Percentiles rank a stretch among this genome's conserved stretches.
These are phyloP conservation scores for Ajuga chamaepitys DNA, from an alignment of 257 asterid genomes.

Conservation along the genomic window DNA sequence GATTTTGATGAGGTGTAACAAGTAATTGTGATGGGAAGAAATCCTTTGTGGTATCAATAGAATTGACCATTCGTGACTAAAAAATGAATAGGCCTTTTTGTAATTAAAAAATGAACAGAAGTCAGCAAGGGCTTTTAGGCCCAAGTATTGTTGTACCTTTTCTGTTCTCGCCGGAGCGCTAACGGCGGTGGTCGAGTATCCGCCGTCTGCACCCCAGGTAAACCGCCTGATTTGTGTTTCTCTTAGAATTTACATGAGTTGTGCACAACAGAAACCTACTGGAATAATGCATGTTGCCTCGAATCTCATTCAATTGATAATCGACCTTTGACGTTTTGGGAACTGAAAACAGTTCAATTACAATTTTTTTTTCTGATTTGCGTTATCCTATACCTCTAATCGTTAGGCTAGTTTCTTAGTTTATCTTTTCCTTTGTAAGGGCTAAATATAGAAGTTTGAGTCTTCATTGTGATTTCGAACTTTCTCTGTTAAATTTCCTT, in stretches of 20 bases:
- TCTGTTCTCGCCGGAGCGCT: constrained; percentile 16
- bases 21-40: too few species aligned
- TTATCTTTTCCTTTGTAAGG: constrained; percentile 1
- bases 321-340: not conserved
- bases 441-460: not conserved
- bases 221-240: not conserved
- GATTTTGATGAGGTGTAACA: too few species aligned
- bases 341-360: not conserved
- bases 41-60: too few species aligned
- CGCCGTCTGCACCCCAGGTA: not conserved
- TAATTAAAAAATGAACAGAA: not conserved
- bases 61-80: too few species aligned
- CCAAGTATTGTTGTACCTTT: not conserved
- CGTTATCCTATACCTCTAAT: not conserved
- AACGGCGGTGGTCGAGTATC: not conserved
- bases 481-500: not conserved
- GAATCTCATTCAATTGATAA: constrained; percentile 8
- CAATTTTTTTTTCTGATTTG: not conserved
- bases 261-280: not conserved
- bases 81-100: too few species aligned
- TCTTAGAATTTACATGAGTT: not conserved
- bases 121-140: not conserved
- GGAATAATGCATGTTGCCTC: not conserved
- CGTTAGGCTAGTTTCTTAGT: not conserved
- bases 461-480: not conserved